Evolutionary conservation across 2,329 filamentous ascomycete genomes (phyloP), one percentile per base, ranked within the genome.

Genomic region (Nemania sp.): DNA sequence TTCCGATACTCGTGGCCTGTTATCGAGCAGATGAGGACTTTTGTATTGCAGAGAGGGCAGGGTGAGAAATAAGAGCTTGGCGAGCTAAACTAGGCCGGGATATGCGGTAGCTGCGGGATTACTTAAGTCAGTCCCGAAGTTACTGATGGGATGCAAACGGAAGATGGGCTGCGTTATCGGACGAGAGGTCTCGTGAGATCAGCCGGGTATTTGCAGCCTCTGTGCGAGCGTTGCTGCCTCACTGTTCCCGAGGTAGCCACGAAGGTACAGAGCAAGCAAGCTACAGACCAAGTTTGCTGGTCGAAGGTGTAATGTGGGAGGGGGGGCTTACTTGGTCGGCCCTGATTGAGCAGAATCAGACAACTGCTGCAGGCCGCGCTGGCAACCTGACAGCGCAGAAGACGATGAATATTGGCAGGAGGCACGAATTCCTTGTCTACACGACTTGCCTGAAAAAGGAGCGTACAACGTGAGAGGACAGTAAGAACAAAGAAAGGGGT

Each of bases 401-500:
- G 34, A 57, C 29, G 20, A 57, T 68, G 63, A 67, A 69, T 69
- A 67, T 69, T 68, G 72, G 70, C 68, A 71, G 67, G 68, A 71
- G 66, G 70, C 69, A 63, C 56, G 66, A 65, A 50, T 60, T 65
- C 53, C 51, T 66, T 62, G 59, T 50, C 58, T 51, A 59, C 52
- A 46, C 49, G 49, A 17, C 55, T 64, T 61, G 39, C 57, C 54
- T 55, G 35, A 39, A 17, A 32, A 48, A 48, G 15, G 63, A 67
- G 60, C 50, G 65, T 65, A 63, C 37, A 46, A 12, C 53, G 57
- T 59, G 62, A 56, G 67, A 63, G 61, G 61, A 56, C 52, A 62
- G 63, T 25, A 53, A 63, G 57, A 68, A 72, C 66, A 71, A 72
- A 73, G 68, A 69, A 62, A 60, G 61, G 59, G 57, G 63, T 65